A percentile compares a stretch with the other conserved stretches of the same genome.
These are phyloP conservation scores for Piromyces finnis DNA, from an alignment of 192 early-diverging fungal genomes.

Conservation along the genomic window DNA sequence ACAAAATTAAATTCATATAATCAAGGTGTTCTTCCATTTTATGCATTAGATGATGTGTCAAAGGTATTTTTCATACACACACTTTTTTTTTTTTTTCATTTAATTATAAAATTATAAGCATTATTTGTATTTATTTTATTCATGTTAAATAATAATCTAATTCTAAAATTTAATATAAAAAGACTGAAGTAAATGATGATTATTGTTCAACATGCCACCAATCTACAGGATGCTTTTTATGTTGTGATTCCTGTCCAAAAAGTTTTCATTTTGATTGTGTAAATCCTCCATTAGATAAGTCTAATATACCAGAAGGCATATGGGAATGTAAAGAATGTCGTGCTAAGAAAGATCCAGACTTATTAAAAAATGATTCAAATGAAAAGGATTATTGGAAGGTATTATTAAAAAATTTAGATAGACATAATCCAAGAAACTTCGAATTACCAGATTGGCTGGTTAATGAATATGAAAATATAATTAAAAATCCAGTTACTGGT, in stretches of 20 bases:
- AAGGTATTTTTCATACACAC: too few relatives aligned
- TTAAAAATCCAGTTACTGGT: conserved; percentile 21
- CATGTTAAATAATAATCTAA: too few relatives aligned
- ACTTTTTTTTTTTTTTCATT: too few relatives aligned
- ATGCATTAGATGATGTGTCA: neutral
- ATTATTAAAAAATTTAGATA: conserved; percentile 10
- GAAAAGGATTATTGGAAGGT: conserved; percentile 4
- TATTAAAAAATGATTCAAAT: conserved; percentile 1
- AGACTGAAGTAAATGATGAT: conserved; percentile 13
- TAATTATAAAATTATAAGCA: too few relatives aligned
- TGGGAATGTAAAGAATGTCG: conserved; percentile 28
- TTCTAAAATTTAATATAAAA: too few relatives aligned
- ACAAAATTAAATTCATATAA: neutral
- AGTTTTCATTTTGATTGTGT: conserved; percentile 31
- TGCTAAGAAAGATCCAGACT: conserved; percentile 2
- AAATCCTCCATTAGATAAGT: conserved; percentile 16
- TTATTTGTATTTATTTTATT: too few relatives aligned
- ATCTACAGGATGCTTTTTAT: conserved; percentile 19
- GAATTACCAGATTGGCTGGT: conserved; percentile 15
- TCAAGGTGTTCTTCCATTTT: neutral
- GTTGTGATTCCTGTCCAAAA: conserved; percentile 32
- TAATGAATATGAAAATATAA: conserved; percentile 8
- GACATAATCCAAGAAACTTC: conserved; percentile 16
- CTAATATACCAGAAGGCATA: conserved; percentile 5
- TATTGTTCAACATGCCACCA: conserved; percentile 25